Evolutionary conservation across 192 early-diverging fungal species (phyloP), one percentile per base, ranked within the genome.

Genomic region (Chytriomyces sp.): DNA sequence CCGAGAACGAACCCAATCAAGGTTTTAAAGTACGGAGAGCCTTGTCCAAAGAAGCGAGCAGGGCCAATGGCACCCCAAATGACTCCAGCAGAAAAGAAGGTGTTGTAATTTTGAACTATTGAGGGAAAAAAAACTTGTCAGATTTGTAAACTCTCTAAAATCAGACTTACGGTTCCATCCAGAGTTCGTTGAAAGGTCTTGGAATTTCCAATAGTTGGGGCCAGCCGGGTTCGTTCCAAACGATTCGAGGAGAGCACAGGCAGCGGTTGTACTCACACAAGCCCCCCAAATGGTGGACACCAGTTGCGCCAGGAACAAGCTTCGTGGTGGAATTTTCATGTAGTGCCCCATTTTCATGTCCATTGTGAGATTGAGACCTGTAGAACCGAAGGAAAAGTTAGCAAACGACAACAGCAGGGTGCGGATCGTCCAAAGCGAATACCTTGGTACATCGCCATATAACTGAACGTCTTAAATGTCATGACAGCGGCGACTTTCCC

Each of bases 391-490:
- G 53, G 75, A 48, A 89, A 1, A 35, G 35, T 35, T 35, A 35
- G 35, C 35, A 35, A 35, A 35, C 35, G 35, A 35, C 35, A 35
- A 35, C 35, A 35, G 35, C 35, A 35, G 35, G 35, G 2, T 35
- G 35, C 4, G 35, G 35, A 35, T 4, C 35, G 49, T 13, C 85
- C 76, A 45, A 95, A 88, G 53, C 84, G 84, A 45, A 95, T 77
- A 62, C 89, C 92, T 84, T 97, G 94, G 23, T 84, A 79, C 6
- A 87, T 84, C 6, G 84, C 88, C 45, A 89, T 86, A 64, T 83
- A 86, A 50, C 89, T 86, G 67, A 88, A 88, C 0, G 87, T 88
- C 82, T 92, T 92, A 84, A 91, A 92, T 35, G 83, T 50, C 86
- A 93, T 89, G 62, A 88, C 91, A 43, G 85, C 87, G 23, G 91